Evolutionary conservation across 129 eudicot species (phyloP).

Genomic region (Glebionis coronaria): DNA sequence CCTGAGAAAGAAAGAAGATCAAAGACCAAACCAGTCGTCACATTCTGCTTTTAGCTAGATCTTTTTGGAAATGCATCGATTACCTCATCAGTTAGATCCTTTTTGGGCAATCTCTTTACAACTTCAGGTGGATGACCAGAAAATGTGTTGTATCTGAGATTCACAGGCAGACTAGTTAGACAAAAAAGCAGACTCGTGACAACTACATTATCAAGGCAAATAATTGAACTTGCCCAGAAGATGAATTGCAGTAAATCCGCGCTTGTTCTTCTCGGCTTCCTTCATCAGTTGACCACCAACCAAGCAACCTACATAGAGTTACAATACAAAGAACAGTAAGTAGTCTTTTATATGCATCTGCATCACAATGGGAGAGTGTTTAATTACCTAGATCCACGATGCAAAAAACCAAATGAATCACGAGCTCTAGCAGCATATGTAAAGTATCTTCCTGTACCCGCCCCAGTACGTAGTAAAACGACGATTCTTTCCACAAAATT

Average conservation of each 20-base stretch:
- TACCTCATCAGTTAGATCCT: constrained; percentile 92
- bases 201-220: not conserved
- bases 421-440: constrained; percentile 51
- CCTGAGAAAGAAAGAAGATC: constrained; percentile 28
- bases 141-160: constrained; percentile 65
- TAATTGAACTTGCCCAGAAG: constrained; percentile 52
- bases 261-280: constrained; percentile 89
- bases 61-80: not conserved
- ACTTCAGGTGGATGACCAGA: constrained; percentile 78
- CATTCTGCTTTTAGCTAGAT: not conserved
- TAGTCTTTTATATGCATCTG: not conserved
- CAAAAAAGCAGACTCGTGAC: not conserved
- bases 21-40: not conserved
- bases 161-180: constrained; percentile 1
- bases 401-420: constrained; percentile 67
- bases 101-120: constrained; percentile 83
- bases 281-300: constrained; percentile 97
- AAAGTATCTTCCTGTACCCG: constrained; percentile 49
- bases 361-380: not conserved
- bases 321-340: not conserved
- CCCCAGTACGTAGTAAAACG: constrained; percentile 47
- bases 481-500: constrained; percentile 61
- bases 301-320: constrained; percentile 56
- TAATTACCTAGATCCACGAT: constrained; percentile 67
- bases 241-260: constrained; percentile 46